A percentile compares a stretch with the other conserved stretches of the same genome.
phyloP scores from a whole-genome alignment of 768 basidiomycete genomes.

The Inosperma sp. region DNA sequence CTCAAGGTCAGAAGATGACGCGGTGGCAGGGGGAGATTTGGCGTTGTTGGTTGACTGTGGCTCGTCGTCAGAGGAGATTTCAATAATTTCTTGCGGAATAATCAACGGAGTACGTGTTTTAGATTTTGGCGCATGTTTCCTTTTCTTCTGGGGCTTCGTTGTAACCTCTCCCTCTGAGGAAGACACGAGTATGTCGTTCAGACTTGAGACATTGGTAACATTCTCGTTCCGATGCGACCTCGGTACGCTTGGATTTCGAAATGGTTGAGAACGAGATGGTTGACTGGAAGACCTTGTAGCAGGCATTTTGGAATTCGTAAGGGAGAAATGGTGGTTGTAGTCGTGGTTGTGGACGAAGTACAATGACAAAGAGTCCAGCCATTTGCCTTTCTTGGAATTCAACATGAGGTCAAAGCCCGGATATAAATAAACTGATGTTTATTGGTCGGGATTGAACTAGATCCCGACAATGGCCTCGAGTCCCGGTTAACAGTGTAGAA shows the following conservation, averaged over 20 bases:
- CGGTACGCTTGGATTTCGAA: slow-evolving; percentile 15
- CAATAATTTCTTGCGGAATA: slow-evolving; percentile 40
- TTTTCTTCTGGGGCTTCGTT: slow-evolving; percentile 19
- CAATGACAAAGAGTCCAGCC: background rate
- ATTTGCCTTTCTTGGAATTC: slow-evolving; percentile 7
- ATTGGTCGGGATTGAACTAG: too few species aligned
- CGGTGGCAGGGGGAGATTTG: slow-evolving; percentile 4
- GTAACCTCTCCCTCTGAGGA: slow-evolving; percentile 25
- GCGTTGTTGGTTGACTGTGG: slow-evolving; percentile 7
- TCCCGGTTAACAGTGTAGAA: too few species aligned
- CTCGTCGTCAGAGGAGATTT: slow-evolving; percentile 59
- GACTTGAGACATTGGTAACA: background rate
- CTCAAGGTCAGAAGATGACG: slow-evolving; percentile 10
- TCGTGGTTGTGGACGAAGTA: background rate
- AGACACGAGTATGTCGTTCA: slow-evolving; percentile 12
- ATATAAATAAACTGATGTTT: too few species aligned
- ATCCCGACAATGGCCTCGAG: too few species aligned
- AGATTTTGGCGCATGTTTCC: slow-evolving; percentile 15
- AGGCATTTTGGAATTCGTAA: slow-evolving; percentile 24
- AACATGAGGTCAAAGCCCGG: too few species aligned
- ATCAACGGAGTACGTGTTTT: slow-evolving; percentile 10
- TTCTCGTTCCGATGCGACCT: slow-evolving; percentile 2
- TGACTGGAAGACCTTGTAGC: slow-evolving; percentile 24
- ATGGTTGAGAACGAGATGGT: slow-evolving; percentile 14
- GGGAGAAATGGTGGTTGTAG: slow-evolving; percentile 7